Evolutionary conservation across 129 eudicot species (phyloP).

Genomic region (Mikania micrantha): DNA sequence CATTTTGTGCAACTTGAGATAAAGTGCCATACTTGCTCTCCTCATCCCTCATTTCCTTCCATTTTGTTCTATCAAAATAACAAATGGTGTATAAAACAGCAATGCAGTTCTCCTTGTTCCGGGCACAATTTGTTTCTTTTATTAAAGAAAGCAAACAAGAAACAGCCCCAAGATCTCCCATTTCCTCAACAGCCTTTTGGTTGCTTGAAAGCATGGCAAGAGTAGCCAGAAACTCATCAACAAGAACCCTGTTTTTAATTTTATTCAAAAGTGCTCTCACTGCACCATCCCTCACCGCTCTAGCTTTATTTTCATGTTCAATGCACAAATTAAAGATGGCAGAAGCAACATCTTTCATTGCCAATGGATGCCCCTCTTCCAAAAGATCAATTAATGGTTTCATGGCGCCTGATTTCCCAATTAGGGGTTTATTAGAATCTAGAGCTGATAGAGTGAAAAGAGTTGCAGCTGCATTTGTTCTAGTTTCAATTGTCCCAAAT

Average conservation of each 20-base stretch:
- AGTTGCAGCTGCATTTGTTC: conserved; percentile 88
- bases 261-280: conserved; percentile 67
- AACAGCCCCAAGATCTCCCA: conserved; percentile 78
- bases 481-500: conserved; percentile 65
- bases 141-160: conserved; percentile 61
- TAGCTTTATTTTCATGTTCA: conserved; percentile 68
- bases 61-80: conserved; percentile 62
- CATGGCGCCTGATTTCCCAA: conserved; percentile 76
- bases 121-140: conserved; percentile 65
- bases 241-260: conserved; percentile 43
- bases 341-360: conserved; percentile 90
- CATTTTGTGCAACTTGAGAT: conserved; percentile 78
- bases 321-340: conserved; percentile 84
- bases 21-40: conserved; percentile 59
- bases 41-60: conserved; percentile 85
- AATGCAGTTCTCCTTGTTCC: conserved; percentile 79
- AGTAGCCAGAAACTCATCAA: conserved; percentile 73
- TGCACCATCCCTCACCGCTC: conserved; percentile 86
- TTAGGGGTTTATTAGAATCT: conserved; percentile 73
- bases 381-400: conserved; percentile 71
- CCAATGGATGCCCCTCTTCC: conserved; percentile 74
- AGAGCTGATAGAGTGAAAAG: conserved; percentile 90
- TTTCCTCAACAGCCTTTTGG: conserved; percentile 75
- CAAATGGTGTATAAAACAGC: conserved; percentile 67
- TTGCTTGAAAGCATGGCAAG: conserved; percentile 89